phyloP scores from a whole-genome alignment of 2,329 filamentous ascomycete genomes.

The Tolypocladium tropicale region DNA sequence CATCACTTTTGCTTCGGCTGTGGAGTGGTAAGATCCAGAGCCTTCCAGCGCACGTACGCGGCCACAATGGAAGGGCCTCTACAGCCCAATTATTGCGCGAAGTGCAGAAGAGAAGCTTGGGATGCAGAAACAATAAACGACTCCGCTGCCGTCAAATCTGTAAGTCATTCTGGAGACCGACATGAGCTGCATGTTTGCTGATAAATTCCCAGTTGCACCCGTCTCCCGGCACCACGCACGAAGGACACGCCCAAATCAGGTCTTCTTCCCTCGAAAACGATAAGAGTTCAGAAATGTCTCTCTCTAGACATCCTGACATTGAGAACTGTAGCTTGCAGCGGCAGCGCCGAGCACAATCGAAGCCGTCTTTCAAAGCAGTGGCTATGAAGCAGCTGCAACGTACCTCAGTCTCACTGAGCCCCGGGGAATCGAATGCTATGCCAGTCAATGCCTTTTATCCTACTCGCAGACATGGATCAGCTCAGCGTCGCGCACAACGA shows the following conservation, averaged over 20 bases:
- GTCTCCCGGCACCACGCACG: too few relatives aligned
- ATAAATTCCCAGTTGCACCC: neutral
- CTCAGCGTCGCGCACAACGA: constrained; percentile 17
- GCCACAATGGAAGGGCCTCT: constrained; percentile 13
- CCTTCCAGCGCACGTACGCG: constrained; percentile 12
- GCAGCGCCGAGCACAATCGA: neutral
- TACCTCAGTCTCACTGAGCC: neutral
- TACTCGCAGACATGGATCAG: constrained; percentile 13
- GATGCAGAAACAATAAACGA: constrained; percentile 13
- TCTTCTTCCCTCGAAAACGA: neutral
- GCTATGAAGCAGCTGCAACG: neutral
- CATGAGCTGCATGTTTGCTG: neutral
- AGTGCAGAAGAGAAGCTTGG: constrained; percentile 15
- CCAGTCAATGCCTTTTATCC: constrained; percentile 10
- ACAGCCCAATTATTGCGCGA: constrained; percentile 21
- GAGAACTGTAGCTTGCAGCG: neutral
- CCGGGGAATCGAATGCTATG: constrained; percentile 1
- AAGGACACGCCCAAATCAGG: neutral
- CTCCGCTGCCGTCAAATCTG: constrained; percentile 13
- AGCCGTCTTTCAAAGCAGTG: neutral
- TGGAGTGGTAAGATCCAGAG: constrained; percentile 14
- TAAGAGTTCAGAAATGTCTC: neutral
- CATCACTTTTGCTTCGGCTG: constrained; percentile 31
- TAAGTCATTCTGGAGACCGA: constrained; percentile 7
- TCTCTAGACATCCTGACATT: too few relatives aligned